phyloP scores from a whole-genome alignment of 225 moss, liverwort and hornwort species.

The Antitrichia curtipendula region DNA sequence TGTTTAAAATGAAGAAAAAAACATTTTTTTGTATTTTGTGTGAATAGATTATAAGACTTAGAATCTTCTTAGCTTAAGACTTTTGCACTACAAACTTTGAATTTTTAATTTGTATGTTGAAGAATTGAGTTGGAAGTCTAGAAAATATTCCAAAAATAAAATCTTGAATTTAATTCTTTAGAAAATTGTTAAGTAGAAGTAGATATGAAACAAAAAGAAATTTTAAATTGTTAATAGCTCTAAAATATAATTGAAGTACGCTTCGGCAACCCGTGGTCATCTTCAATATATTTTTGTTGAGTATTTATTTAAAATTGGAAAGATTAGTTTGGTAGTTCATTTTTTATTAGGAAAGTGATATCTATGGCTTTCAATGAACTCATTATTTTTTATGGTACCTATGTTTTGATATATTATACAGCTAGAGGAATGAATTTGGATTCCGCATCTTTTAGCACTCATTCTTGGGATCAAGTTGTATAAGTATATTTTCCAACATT shows the following conservation, averaged over 20 bases:
- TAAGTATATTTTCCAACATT: neutral
- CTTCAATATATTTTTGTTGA: no score
- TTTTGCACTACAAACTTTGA: neutral
- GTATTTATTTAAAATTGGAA: neutral
- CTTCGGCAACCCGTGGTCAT: no score
- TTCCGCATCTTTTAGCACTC: fast-evolving
- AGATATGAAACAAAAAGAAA: neutral
- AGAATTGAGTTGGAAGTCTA: no score
- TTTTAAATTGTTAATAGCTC: neutral
- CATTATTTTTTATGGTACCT: neutral
- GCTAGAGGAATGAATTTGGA: neutral
- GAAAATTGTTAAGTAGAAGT: neutral
- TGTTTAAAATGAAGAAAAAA: neutral
- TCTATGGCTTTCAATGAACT: neutral
- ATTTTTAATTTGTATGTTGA: neutral
- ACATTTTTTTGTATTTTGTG: fast-evolving
- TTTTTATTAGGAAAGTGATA: neutral
- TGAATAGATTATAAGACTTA: neutral
- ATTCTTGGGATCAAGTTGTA: neutral
- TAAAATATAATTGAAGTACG: neutral
- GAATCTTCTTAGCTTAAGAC: neutral
- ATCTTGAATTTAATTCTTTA: neutral
- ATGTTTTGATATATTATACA: fast-evolving
- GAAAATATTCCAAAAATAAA: no score
- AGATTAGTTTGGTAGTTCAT: fast-evolving